Percentiles rank a stretch among this genome's conserved stretches.
Conservation (phyloP, 805 yeast genomes). For the Yamadazyma kitorensis region DNA sequence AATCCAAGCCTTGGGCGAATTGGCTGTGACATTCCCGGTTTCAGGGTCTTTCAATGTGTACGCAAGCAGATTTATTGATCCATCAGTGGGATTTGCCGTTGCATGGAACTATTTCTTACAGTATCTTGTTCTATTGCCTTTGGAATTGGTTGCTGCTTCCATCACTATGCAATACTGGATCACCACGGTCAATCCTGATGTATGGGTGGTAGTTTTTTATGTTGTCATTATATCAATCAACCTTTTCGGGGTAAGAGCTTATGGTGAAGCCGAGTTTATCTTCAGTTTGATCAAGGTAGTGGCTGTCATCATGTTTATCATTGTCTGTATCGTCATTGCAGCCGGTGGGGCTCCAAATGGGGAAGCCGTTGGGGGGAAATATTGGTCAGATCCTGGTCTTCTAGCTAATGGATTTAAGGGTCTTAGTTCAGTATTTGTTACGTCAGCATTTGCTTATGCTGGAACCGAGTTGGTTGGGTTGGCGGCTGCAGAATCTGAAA, state of each 20-base stretch:
- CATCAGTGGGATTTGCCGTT: conserved; percentile 67
- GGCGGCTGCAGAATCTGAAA: conserved; percentile 58
- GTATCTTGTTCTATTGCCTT: conserved; percentile 55
- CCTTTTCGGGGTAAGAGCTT: conserved; percentile 54
- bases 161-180: conserved; percentile 59
- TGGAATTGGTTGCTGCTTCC: conserved; percentile 62
- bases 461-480: conserved; percentile 53
- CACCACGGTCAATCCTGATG: conserved; percentile 48
- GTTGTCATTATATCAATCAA: conserved; percentile 44
- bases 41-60: conserved; percentile 48
- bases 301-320: conserved; percentile 55
- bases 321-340: conserved; percentile 44
- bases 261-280: conserved; percentile 63
- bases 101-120: conserved; percentile 71
- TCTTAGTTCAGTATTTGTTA: conserved; percentile 38
- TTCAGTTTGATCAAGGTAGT: conserved; percentile 64
- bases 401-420: conserved; percentile 49
- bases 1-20: conserved; percentile 44
- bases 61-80: conserved; percentile 64
- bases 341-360: conserved; percentile 49
- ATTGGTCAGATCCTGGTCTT: conserved; percentile 55
- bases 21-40: conserved; percentile 44
- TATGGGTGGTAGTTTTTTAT: conserved; percentile 58
- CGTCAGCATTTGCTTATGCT: conserved; percentile 54
- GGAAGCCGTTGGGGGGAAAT: conserved; percentile 47